Conservation (phyloP, 2,329 filamentous ascomycete species). For the Talaromyces sp. region DNA sequence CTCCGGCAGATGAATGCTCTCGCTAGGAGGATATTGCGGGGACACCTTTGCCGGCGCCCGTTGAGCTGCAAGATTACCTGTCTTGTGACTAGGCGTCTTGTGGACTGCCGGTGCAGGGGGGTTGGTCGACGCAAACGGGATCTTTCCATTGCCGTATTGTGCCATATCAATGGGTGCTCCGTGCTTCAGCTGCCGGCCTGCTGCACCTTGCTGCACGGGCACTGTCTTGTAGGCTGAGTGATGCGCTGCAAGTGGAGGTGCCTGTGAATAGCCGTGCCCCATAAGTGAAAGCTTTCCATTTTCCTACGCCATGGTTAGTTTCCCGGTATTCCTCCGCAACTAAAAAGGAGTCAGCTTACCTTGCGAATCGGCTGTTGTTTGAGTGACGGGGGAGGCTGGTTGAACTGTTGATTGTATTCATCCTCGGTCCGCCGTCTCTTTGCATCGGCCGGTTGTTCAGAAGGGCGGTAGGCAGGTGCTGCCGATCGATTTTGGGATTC, state of each 20-base stretch:
- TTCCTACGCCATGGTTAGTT: slow-evolving; percentile 18
- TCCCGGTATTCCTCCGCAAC: not conserved
- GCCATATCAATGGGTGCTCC: slow-evolving; percentile 66
- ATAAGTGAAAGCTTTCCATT: slow-evolving; percentile 37
- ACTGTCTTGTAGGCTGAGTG: slow-evolving; percentile 31
- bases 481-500: slow-evolving; percentile 46
- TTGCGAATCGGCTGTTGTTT: slow-evolving; percentile 69
- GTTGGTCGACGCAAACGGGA: slow-evolving; percentile 74
- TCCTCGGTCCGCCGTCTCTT: slow-evolving; percentile 78
- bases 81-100: slow-evolving; percentile 56
- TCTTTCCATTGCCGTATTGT: slow-evolving; percentile 82
- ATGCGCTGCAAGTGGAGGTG: slow-evolving; percentile 19
- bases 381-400: slow-evolving; percentile 63
- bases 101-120: slow-evolving; percentile 48
- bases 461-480: slow-evolving; percentile 35
- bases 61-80: slow-evolving; percentile 30
- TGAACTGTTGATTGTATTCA: slow-evolving; percentile 59
- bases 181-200: slow-evolving; percentile 59
- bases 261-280: slow-evolving; percentile 30
- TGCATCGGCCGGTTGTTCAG: slow-evolving; percentile 64
- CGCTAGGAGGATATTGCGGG: slow-evolving; percentile 81
- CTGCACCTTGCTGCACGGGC: slow-evolving; percentile 26
- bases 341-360: slow-evolving; percentile 42
- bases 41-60: slow-evolving; percentile 56
- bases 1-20: slow-evolving; percentile 86